Percentiles rank a stretch among this genome's conserved stretches.
phyloP scores from a whole-genome alignment of 108 stramenopile genomes.

The Conticribra weissflogii region DNA sequence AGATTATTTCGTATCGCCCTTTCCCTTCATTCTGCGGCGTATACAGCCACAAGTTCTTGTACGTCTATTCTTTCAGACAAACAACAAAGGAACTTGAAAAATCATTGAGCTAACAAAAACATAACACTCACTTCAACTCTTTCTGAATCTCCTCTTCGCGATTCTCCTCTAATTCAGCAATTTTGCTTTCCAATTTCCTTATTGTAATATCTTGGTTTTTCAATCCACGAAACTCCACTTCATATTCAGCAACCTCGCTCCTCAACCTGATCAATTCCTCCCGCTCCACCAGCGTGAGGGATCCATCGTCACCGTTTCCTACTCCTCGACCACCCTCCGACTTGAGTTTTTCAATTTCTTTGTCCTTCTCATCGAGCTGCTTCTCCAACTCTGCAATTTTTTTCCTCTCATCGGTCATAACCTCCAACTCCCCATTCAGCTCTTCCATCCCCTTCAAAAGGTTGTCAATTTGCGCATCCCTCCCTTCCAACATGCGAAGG shows the following conservation, averaged over 20 bases:
- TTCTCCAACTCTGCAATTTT: constrained; percentile 51
- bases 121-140: constrained; percentile 59
- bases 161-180: constrained; percentile 68
- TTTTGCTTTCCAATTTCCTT: constrained; percentile 80
- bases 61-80: no score
- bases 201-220: constrained; percentile 96
- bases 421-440: constrained; percentile 53
- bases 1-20: no score
- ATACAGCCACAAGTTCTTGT: no score
- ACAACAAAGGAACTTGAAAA: not conserved
- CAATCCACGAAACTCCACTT: constrained; percentile 84
- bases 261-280: constrained; percentile 85
- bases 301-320: constrained; percentile 7
- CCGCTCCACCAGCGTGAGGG: constrained; percentile 54
- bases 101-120: not conserved
- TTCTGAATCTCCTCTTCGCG: constrained; percentile 71
- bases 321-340: constrained; percentile 9
- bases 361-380: constrained; percentile 2
- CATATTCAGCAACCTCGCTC: constrained; percentile 88
- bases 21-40: no score
- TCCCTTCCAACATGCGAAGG: constrained; percentile 50
- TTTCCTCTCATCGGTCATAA: constrained; percentile 16
- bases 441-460: constrained; percentile 64
- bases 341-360: not conserved
- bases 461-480: constrained; percentile 58